Evolutionary conservation across 192 early-diverging fungal species (phyloP), one percentile per base, ranked within the genome.

Genomic region (Entomortierella lignicola): DNA sequence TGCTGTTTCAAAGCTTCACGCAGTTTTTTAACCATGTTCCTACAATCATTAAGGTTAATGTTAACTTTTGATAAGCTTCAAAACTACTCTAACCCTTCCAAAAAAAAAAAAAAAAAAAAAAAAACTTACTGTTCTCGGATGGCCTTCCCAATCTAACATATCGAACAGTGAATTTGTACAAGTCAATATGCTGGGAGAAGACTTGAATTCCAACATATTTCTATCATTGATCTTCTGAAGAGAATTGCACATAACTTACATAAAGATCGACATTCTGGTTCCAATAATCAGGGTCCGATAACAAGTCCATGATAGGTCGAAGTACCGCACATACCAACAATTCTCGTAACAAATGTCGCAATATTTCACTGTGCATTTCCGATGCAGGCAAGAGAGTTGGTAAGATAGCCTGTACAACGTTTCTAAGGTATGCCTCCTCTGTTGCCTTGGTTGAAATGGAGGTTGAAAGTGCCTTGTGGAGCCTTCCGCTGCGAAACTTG

Each of bases 231-330:
- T 30, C 26, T 4, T 62, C 5, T 2, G 37, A 53, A 21, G 32
- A 39, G 42, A 34, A 60, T 42, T 12, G 23, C 41, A 31, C 30
- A 57, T 5, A 21, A 50, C 85, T 68, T 83, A 87, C 85, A 79
- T 91, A 87, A 15, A 80, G 66, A 37, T 92, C 91, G n/a, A 97
- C 77, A 18, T 89, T 85, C 65, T 94, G 90, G 77, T 97, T 97
- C 86, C 92, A 91, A 44, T 90, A 97, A 77, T 97, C 95, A 1
- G 96, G 93, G 50, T 97, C 96, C 0, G 91, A 83, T 30, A 97
- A 42, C 39, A 86, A 85, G 20, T 89, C 80, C 27, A 96, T 64
- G 0, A 92, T 53, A 1, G 94, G 93, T 29, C 87, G 84, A 8
- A 98, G 48, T 10, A 97, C 74, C 0, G 90, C 84, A 13, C 90